Percentiles rank a stretch among this genome's conserved stretches.
phyloP scores from a whole-genome alignment of 352 stramenopile genomes.

The Thalassiosira livingstoniorum region DNA sequence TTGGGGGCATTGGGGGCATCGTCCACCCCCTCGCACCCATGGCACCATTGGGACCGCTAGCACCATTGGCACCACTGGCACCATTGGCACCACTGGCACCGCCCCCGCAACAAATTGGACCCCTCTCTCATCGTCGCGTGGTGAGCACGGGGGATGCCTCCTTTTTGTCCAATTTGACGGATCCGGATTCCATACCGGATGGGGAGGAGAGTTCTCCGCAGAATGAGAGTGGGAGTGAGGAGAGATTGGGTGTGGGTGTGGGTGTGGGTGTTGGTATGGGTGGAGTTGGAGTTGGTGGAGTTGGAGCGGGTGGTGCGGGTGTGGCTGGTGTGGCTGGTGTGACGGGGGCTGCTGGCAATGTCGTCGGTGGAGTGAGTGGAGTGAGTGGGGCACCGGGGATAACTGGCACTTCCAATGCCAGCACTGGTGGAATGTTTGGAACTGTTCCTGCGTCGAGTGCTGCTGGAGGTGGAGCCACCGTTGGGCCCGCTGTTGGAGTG shows the following conservation, averaged over 20 bases:
- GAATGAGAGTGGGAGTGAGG: neutral
- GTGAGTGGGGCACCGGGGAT: neutral
- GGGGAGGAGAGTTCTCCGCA: constrained; percentile 9
- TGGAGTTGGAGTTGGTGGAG: neutral
- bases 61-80: no score
- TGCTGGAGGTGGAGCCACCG: neutral
- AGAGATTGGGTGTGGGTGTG: neutral
- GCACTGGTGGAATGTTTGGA: no score
- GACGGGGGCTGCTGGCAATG: neutral
- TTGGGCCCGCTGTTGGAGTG: neutral
- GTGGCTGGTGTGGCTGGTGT: neutral
- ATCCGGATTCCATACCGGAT: constrained; percentile 57
- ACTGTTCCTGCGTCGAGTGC: neutral
- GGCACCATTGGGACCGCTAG: no score
- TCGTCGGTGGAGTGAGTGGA: neutral
- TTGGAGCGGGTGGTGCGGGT: neutral
- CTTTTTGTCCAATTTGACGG: constrained; percentile 54
- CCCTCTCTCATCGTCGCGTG: constrained; percentile 45
- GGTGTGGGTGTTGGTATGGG: neutral
- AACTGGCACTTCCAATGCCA: neutral
- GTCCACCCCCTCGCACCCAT: no score
- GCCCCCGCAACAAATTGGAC: constrained; percentile 58
- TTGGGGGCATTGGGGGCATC: no score
- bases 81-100: constrained; percentile 38
- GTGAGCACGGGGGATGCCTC: constrained; percentile 53